Evolutionary conservation across 2,329 filamentous ascomycete genomes (phyloP).

Genomic region (Ascochyta fabae): DNA sequence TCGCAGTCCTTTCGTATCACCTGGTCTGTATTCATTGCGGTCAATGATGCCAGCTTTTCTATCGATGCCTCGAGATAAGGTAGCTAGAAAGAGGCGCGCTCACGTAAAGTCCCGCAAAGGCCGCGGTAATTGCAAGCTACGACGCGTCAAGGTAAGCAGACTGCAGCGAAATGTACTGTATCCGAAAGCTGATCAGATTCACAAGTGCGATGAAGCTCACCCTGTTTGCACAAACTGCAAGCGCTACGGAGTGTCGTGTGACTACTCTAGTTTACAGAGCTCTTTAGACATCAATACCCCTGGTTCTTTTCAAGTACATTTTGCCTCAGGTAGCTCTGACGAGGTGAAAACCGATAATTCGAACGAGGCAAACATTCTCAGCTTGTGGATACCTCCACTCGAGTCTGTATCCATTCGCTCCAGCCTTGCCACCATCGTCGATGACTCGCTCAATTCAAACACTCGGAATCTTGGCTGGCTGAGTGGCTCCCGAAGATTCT

Average conservation of each 20-base stretch:
- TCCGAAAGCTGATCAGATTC: background rate
- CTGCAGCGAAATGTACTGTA: background rate
- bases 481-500: conserved; percentile 24
- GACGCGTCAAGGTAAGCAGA: conserved; percentile 58
- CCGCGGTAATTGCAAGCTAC: conserved; percentile 64
- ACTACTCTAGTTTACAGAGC: conserved; percentile 48
- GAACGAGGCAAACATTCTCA: background rate
- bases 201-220: conserved; percentile 61
- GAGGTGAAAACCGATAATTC: background rate
- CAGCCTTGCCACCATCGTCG: background rate
- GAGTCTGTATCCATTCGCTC: background rate
- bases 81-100: conserved; percentile 31
- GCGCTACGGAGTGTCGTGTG: conserved; percentile 57
- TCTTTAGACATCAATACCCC: conserved; percentile 45
- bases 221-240: conserved; percentile 59
- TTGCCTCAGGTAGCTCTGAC: background rate
- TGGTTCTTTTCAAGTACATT: conserved; percentile 34
- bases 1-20: background rate
- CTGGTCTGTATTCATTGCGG: background rate
- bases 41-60: conserved; percentile 25
- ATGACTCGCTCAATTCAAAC: conserved; percentile 3
- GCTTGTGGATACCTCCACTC: background rate
- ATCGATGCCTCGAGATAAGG: conserved; percentile 13
- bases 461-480: background rate
- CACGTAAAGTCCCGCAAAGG: conserved; percentile 63